Evolutionary conservation across 2,329 filamentous ascomycete species (phyloP), one percentile per base, ranked within the genome.

Genomic region (Leptographium lundbergii): DNA sequence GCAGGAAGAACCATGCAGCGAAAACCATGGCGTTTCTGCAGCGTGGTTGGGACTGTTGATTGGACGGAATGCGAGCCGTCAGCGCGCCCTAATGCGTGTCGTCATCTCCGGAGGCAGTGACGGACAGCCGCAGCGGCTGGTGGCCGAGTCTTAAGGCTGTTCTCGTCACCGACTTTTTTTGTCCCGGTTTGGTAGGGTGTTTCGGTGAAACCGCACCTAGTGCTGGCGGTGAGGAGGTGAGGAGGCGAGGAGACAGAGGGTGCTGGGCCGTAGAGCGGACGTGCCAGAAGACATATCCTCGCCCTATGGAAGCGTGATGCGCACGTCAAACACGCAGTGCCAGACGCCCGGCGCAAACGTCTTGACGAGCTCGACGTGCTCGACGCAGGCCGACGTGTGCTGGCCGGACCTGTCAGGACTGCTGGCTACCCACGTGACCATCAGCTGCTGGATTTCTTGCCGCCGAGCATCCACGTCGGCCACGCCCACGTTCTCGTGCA

Each of bases 271-370:
- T n/a, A n/a, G n/a, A n/a, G n/a, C n/a, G n/a, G n/a, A n/a, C n/a
- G n/a, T n/a, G n/a, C n/a, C n/a, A n/a, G n/a, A n/a, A n/a, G n/a
- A n/a, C n/a, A n/a, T n/a, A n/a, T n/a, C n/a, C n/a, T n/a, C n/a
- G n/a, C n/a, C 24, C 11, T 51, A 34, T 29, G 51, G 19, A 17
- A 24, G 14, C 24, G 32, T 51, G 24, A 80, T 72, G 68, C 73
- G 75, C 24, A 86, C 73, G 69, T 88, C 84, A 70, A 86, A 87
- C 59, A 87, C 85, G 64, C 81, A 84, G 71, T 88, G 84, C 82
- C 82, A 85, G 9, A 87, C 82, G 0, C 77, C 81, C 32, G 84
- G 85, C 64, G 84, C 84, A 74, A 82, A 87, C 56, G 83, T 86
- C 75, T 88, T 87, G 67, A 87, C 84, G 64, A 76, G 72, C 71